These are phyloP conservation scores for Penicillium sclerotiorum DNA, from an alignment of 2,329 filamentous ascomycete genomes.

Conservation along the genomic window DNA sequence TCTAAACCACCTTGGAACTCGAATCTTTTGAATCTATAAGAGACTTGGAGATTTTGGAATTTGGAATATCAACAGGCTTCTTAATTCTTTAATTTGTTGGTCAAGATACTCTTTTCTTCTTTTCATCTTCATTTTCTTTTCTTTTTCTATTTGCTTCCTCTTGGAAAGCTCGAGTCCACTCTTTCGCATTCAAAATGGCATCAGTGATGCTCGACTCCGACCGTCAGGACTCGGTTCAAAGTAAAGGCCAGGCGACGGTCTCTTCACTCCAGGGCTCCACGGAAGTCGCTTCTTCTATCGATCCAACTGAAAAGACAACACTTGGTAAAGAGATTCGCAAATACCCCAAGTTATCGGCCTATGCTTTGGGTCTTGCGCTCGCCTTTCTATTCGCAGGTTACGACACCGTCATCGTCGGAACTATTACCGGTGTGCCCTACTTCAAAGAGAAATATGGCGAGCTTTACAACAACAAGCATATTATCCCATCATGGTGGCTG, in stretches of 20 bases:
- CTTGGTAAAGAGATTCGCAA: slow-evolving; percentile 10
- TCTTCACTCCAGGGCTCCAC: background rate
- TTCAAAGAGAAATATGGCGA: slow-evolving; percentile 39
- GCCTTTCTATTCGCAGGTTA: slow-evolving; percentile 26
- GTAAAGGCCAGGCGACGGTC: background rate
- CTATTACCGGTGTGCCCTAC: slow-evolving; percentile 25
- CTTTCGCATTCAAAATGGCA: background rate
- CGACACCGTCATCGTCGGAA: slow-evolving; percentile 27
- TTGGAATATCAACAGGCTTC: too few relatives aligned
- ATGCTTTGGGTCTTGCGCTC: slow-evolving; percentile 11
- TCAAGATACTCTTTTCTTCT: background rate
- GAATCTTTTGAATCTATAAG: too few relatives aligned
- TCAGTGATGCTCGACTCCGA: background rate
- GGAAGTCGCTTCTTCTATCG: background rate
- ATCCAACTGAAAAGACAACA: background rate
- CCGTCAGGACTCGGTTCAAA: background rate
- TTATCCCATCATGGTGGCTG: slow-evolving; percentile 49
- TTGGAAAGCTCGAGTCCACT: too few relatives aligned
- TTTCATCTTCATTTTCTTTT: background rate
- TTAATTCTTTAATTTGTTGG: background rate
- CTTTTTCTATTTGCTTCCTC: too few relatives aligned
- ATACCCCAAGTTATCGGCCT: slow-evolving; percentile 19
- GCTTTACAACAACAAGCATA: slow-evolving; percentile 33
- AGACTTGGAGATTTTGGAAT: too few relatives aligned
- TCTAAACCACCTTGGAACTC: too few relatives aligned